Percentiles rank a stretch among this genome's conserved stretches.
Conservation (phyloP, 208 protist species). For the Trypanosoma melophagium region DNA sequence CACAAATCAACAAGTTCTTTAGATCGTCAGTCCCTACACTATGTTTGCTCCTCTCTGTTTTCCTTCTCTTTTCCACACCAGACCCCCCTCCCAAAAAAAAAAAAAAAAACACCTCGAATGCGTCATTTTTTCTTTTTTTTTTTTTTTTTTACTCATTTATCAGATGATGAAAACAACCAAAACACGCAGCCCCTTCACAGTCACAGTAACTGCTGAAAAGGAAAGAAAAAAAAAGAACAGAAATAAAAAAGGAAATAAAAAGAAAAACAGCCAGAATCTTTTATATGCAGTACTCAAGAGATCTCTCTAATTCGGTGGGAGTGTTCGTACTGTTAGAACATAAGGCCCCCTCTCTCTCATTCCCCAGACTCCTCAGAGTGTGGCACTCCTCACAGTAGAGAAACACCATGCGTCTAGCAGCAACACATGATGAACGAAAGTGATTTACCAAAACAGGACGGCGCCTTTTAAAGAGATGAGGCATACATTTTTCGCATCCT, state of each 20-base stretch:
- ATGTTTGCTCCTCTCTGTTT: too few species aligned
- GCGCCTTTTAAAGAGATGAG: conserved; percentile 13
- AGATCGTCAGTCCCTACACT: too few species aligned
- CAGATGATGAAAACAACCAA: too few species aligned
- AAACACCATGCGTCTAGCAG: conserved; percentile 35
- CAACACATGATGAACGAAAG: conserved; percentile 55
- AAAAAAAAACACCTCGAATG: too few species aligned
- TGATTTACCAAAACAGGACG: conserved; percentile 47
- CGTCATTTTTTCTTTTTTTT: too few species aligned
- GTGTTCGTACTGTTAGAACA: not conserved
- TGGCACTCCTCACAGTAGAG: conserved; percentile 53
- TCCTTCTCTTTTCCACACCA: too few species aligned
- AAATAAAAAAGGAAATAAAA: not conserved
- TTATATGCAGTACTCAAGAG: conserved; percentile 63
- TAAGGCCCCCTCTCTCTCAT: not conserved
- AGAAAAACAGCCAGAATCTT: not conserved
- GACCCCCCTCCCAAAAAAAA: too few species aligned
- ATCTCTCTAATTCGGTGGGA: not conserved
- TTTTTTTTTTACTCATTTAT: too few species aligned
- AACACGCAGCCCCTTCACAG: not conserved
- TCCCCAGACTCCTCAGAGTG: conserved; percentile 20
- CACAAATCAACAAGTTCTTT: too few species aligned
- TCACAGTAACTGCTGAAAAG: conserved; percentile 5
- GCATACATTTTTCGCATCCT: conserved; percentile 1
- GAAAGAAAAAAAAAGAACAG: conserved; percentile 23